phyloP scores from a whole-genome alignment of 2,329 filamentous ascomycete genomes.

The Salinomyces thailandicus region DNA sequence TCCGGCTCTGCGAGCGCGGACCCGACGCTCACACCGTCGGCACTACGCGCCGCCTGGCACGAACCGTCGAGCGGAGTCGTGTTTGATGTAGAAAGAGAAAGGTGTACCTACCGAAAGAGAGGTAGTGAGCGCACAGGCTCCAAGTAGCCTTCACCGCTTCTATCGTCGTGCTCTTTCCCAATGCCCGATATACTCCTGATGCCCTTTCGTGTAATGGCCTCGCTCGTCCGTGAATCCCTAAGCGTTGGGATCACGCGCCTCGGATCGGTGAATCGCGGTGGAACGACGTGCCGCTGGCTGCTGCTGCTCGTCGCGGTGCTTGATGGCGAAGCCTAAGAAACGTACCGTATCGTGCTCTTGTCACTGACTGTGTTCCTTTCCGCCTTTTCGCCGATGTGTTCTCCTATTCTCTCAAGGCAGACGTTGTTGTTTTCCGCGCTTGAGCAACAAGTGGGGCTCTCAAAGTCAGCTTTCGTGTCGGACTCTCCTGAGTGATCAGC shows the following conservation, averaged over 20 bases:
- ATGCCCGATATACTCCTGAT: slow-evolving; percentile 2
- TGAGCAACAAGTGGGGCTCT: slow-evolving; percentile 6
- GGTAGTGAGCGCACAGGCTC: slow-evolving; percentile 22
- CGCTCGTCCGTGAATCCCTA: background rate
- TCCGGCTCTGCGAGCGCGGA: too few species aligned
- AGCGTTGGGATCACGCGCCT: slow-evolving; percentile 6
- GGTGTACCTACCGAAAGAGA: slow-evolving; percentile 19
- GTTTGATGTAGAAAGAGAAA: slow-evolving; percentile 4
- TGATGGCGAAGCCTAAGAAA: too few species aligned
- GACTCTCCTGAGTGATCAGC: background rate
- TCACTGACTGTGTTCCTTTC: too few species aligned
- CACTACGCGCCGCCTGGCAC: too few species aligned
- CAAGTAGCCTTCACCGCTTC: slow-evolving; percentile 2
- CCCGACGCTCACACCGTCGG: too few species aligned
- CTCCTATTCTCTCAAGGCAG: too few species aligned
- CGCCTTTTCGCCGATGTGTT: too few species aligned
- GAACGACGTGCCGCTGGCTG: background rate
- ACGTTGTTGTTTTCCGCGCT: slow-evolving; percentile 7
- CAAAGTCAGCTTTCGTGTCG: background rate
- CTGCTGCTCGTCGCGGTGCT: too few species aligned
- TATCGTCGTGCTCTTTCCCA: background rate
- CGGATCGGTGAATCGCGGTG: background rate
- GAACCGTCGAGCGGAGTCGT: too few species aligned
- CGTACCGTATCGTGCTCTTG: too few species aligned
- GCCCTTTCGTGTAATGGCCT: background rate